phyloP scores from a whole-genome alignment of 495 filamentous ascomycete genomes.

The Aspergillus funiculosus region DNA sequence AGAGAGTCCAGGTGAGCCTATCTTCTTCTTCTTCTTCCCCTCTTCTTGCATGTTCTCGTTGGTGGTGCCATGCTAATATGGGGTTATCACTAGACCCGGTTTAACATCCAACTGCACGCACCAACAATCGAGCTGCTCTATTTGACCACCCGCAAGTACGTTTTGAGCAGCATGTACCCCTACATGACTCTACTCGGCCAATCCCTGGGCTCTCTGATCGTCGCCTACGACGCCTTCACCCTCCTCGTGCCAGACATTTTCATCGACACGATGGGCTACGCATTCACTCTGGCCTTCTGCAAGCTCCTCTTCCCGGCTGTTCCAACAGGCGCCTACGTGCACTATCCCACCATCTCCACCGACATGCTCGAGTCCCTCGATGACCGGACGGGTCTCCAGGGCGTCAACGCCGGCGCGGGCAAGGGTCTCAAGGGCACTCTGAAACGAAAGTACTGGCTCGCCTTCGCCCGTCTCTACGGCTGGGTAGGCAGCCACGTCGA shows the following conservation, averaged over 20 bases:
- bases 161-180: slow-evolving; percentile 78
- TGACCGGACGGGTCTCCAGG: slow-evolving; percentile 57
- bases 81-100: slow-evolving; percentile 70
- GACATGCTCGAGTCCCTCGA: slow-evolving; percentile 90
- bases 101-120: slow-evolving; percentile 85
- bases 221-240: slow-evolving; percentile 90
- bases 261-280: slow-evolving; percentile 97
- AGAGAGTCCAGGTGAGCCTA: slow-evolving; percentile 59
- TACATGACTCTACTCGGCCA: slow-evolving; percentile 94
- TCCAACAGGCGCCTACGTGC: slow-evolving; percentile 89
- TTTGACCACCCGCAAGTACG: slow-evolving; percentile 77
- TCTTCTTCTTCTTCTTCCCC: background rate
- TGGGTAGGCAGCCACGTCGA: slow-evolving; percentile 76
- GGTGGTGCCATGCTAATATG: no score
- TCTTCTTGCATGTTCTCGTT: background rate
- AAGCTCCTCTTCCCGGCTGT: slow-evolving; percentile 76
- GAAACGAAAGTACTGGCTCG: slow-evolving; percentile 79
- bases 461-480: slow-evolving; percentile 77
- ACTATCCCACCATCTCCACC: slow-evolving; percentile 97
- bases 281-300: slow-evolving; percentile 76
- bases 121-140: slow-evolving; percentile 84
- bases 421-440: slow-evolving; percentile 56
- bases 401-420: slow-evolving; percentile 77
- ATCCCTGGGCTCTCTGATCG: slow-evolving; percentile 74
- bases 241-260: slow-evolving; percentile 90